Evolutionary conservation across 164 flowering plant species (phyloP).

Genomic region (Dillenia suffruticosa): DNA sequence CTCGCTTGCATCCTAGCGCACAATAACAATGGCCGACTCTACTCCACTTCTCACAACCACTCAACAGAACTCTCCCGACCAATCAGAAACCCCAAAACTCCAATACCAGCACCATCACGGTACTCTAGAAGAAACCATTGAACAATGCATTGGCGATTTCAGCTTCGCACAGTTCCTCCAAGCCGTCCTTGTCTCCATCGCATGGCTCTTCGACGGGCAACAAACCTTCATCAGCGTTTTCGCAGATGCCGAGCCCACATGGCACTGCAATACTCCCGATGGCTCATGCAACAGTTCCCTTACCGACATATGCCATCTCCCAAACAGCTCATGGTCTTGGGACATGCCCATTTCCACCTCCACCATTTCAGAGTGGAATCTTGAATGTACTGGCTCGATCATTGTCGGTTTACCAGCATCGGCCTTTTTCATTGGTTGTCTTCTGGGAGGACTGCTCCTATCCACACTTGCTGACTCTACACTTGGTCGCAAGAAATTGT

Average conservation of each 20-base stretch:
- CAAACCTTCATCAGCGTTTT: conserved; percentile 63
- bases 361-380: conserved; percentile 52
- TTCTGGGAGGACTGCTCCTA: conserved; percentile 51
- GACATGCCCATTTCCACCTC: conserved; percentile 29
- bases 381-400: conserved; percentile 37
- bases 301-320: conserved; percentile 29
- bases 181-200: conserved; percentile 43
- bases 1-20: too few species aligned
- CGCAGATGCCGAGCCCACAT: conserved; percentile 49
- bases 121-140: conserved; percentile 42
- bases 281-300: conserved; percentile 8
- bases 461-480: conserved; percentile 62
- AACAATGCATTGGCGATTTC: conserved; percentile 40
- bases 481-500: conserved; percentile 62
- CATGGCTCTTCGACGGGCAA: conserved; percentile 63
- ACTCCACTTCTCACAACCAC: too few species aligned
- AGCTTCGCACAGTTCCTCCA: conserved; percentile 48
- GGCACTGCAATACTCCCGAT: conserved; percentile 37
- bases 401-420: conserved; percentile 55
- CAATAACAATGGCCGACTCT: too few species aligned
- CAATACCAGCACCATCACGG: conserved; percentile 2
- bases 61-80: background rate
- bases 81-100: conserved; percentile 8
- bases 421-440: conserved; percentile 61
- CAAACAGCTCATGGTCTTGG: conserved; percentile 51